Percentiles rank a stretch among this genome's conserved stretches.
Conservation (phyloP, 2,329 filamentous ascomycete genomes). For the Cladobotryum protrusum region DNA sequence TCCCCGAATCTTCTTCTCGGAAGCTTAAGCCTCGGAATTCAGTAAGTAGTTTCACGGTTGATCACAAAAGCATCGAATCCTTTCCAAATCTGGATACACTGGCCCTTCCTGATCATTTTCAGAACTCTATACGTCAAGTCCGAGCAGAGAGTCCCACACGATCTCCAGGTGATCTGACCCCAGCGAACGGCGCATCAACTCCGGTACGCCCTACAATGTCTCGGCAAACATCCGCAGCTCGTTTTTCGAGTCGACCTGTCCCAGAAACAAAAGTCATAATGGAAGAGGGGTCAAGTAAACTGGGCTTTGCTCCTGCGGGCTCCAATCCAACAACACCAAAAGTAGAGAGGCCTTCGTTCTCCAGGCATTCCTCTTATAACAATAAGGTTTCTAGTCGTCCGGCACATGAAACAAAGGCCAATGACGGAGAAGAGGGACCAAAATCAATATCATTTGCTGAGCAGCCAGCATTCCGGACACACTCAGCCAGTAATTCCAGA, state of each 20-base stretch:
- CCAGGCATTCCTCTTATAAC: slow-evolving; percentile 42
- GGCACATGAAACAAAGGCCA: slow-evolving; percentile 53
- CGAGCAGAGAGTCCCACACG: slow-evolving; percentile 22
- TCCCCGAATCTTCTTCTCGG: slow-evolving; percentile 8
- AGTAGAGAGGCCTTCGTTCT: slow-evolving; percentile 32
- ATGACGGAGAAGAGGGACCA: slow-evolving; percentile 46
- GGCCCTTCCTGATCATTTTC: slow-evolving; percentile 9
- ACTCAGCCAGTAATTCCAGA: slow-evolving; percentile 25
- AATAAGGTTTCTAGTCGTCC: slow-evolving; percentile 55
- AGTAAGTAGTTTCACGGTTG: slow-evolving; percentile 4
- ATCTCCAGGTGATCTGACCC: slow-evolving; percentile 14
- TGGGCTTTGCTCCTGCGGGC: slow-evolving; percentile 58
- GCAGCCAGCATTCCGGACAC: slow-evolving; percentile 18
- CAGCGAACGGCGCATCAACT: slow-evolving; percentile 19
- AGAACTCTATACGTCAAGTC: slow-evolving; percentile 13
- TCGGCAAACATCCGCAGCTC: slow-evolving; percentile 47
- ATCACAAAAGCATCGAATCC: slow-evolving; percentile 13
- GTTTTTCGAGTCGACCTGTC: slow-evolving; percentile 67
- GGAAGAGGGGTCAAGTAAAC: slow-evolving; percentile 53
- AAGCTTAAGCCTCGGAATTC: not conserved
- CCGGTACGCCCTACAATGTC: slow-evolving; percentile 41
- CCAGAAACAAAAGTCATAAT: slow-evolving; percentile 62
- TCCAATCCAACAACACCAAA: slow-evolving; percentile 20
- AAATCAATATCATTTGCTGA: slow-evolving; percentile 60
- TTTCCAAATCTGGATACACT: slow-evolving; percentile 19